A percentile compares a stretch with the other conserved stretches of the same genome.
phyloP scores from a whole-genome alignment of 805 yeast genomes.

The Maudiozyma turicensis region DNA sequence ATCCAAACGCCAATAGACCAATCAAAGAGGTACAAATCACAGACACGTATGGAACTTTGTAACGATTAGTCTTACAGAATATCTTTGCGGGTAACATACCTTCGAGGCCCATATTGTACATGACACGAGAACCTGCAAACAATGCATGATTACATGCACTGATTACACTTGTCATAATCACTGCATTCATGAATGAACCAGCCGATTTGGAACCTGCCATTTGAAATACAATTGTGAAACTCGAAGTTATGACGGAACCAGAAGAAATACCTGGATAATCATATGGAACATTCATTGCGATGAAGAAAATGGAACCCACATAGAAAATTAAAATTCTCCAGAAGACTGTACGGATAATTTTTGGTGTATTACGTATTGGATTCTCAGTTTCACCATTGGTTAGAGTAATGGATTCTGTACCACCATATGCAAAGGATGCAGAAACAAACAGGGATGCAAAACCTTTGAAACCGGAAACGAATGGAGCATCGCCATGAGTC shows the following conservation, averaged over 20 bases:
- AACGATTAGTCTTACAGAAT: slow-evolving; percentile 35
- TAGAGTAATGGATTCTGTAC: slow-evolving; percentile 39
- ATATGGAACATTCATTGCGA: slow-evolving; percentile 51
- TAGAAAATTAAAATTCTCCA: slow-evolving; percentile 50
- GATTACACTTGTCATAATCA: slow-evolving; percentile 44
- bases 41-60: slow-evolving; percentile 40
- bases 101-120: slow-evolving; percentile 41
- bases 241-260: slow-evolving; percentile 32
- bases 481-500: slow-evolving; percentile 46
- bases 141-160: slow-evolving; percentile 48
- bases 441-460: slow-evolving; percentile 42
- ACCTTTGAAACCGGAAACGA: slow-evolving; percentile 43
- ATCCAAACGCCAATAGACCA: slow-evolving; percentile 52
- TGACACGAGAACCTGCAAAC: slow-evolving; percentile 41
- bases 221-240: slow-evolving; percentile 39
- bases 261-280: slow-evolving; percentile 38
- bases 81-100: slow-evolving; percentile 27
- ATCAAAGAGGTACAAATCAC: slow-evolving; percentile 41
- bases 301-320: slow-evolving; percentile 45
- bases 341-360: slow-evolving; percentile 48
- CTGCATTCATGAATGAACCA: slow-evolving; percentile 43
- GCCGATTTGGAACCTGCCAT: slow-evolving; percentile 44
- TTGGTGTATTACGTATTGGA: slow-evolving; percentile 51
- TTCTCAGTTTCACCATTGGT: slow-evolving; percentile 48
- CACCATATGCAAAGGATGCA: slow-evolving; percentile 45